Percentiles rank a stretch among this genome's conserved stretches.
Evolutionary conservation across 2,329 filamentous ascomycete genomes (phyloP).

Genomic region (Akanthomyces dipterigenus): DNA sequence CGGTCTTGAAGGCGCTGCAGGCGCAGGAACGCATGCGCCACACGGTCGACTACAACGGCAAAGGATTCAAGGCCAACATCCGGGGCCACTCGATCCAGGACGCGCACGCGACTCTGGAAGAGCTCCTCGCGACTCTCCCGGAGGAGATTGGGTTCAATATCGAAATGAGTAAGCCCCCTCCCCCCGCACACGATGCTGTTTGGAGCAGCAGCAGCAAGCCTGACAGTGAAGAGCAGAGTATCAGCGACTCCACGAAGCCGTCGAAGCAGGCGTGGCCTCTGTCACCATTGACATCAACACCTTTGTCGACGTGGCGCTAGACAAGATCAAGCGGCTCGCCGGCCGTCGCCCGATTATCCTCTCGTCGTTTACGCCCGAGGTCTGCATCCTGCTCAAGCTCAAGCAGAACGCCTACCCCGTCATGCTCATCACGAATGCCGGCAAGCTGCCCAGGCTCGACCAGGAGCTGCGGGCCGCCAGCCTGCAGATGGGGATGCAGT

Average conservation of each 20-base stretch:
- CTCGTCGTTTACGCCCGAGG: slow-evolving; percentile 29
- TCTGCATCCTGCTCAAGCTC: slow-evolving; percentile 26
- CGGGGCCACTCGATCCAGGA: slow-evolving; percentile 32
- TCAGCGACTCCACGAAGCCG: slow-evolving; percentile 31
- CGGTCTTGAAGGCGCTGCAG: slow-evolving; percentile 15
- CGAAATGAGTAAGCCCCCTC: slow-evolving; percentile 32
- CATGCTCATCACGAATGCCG: slow-evolving; percentile 27
- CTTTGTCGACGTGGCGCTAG: slow-evolving; percentile 30
- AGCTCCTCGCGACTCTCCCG: slow-evolving; percentile 29
- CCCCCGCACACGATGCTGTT: too few species aligned
- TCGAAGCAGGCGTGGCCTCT: slow-evolving; percentile 25
- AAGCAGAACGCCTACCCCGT: slow-evolving; percentile 28
- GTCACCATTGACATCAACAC: slow-evolving; percentile 32
- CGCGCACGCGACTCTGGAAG: slow-evolving; percentile 30
- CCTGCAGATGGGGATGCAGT: slow-evolving; percentile 30
- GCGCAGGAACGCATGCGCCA: slow-evolving; percentile 28
- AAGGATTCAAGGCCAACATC: slow-evolving; percentile 34
- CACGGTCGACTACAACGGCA: slow-evolving; percentile 31
- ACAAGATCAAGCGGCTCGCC: slow-evolving; percentile 20
- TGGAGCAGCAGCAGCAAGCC: too few species aligned
- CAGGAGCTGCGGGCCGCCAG: slow-evolving; percentile 28
- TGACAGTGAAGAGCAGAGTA: slow-evolving; percentile 25
- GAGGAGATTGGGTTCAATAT: slow-evolving; percentile 31
- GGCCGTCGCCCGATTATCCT: slow-evolving; percentile 25
- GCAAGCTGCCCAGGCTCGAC: slow-evolving; percentile 22